Conservation (phyloP, 345 rosid genomes). For the Populus nigra region DNA sequence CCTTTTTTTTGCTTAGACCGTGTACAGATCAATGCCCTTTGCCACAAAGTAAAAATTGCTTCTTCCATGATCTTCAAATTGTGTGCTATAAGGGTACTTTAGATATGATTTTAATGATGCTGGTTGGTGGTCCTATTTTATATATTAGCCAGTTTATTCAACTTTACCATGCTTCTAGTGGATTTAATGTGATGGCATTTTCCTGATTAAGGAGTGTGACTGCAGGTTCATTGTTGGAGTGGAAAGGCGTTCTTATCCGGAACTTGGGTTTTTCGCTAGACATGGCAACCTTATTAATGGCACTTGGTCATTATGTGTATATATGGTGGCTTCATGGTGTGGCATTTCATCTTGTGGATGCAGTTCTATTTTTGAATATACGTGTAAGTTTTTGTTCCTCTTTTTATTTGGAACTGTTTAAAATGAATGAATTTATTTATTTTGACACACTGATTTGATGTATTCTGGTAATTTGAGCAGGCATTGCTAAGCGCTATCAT, state of each 20-base stretch:
- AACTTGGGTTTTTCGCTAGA: conserved; percentile 92
- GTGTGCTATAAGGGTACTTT: not conserved
- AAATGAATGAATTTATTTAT: not conserved
- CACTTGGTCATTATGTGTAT: conserved; percentile 83
- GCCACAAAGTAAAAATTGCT: not conserved
- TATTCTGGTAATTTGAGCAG: conserved; percentile 43
- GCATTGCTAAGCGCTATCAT: conserved; percentile 86
- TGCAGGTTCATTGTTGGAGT: conserved; percentile 85
- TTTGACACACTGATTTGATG: conserved; percentile 8
- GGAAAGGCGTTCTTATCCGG: conserved; percentile 87
- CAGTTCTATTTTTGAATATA: conserved; percentile 79
- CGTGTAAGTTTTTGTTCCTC: conserved; percentile 54
- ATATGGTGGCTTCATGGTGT: conserved; percentile 98
- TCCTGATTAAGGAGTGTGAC: conserved; percentile 20
- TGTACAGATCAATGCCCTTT: not conserved
- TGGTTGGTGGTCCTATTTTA: not conserved
- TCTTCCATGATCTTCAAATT: not conserved
- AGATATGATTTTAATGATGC: not conserved
- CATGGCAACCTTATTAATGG: conserved; percentile 88
- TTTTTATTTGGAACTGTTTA: not conserved
- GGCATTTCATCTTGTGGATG: conserved; percentile 94
- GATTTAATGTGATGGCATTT: not conserved
- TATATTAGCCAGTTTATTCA: not conserved
- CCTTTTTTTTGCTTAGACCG: not conserved
- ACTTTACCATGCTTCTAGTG: conserved; percentile 1